Evolutionary conservation across 495 filamentous ascomycete species (phyloP), one percentile per base, ranked within the genome.

Genomic region (Annulohypoxylon maeteangense): DNA sequence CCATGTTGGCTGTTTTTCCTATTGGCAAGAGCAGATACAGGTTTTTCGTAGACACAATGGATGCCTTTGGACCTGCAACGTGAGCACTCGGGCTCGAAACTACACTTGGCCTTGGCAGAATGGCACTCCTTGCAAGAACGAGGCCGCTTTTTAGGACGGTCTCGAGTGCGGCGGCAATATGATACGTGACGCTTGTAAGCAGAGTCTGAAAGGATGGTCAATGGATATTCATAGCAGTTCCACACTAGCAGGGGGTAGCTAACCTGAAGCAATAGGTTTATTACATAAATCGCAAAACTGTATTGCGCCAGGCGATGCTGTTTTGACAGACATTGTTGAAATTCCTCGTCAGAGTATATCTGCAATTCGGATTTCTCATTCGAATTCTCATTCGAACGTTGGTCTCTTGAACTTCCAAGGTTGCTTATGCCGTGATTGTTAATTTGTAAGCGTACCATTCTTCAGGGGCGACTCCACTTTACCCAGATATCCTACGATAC

Each of bases 61-160:
- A 74, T 44, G 16, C 68, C 68, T 34, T 65, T 74, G 2, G 31
- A 40, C 36, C 10, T 67, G 27, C 74, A 76, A 29, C 71, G 74
- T 20, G 53, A 66, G 22, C 67, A 76, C 44, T 69, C 61, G 6
- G 48, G 22, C 23, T 76, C 71, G 25, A 76, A 76, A 63, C 71
- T 76, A 48, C 74, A 76, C 27, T 76, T 76, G 3, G 64, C 68
- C 53, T 76, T 76, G 31, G 74, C 74, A 29, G 64, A 66, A 29
- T 76, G 68, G n/a, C 74, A 76, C 34, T 71, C 61, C 56, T 51
- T 76, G 63, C 74, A 76, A 62, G 74, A 76, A 7, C 65, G 67
- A 31, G 61, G 66, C n/a, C 74, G 68, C 36, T 71, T 74, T 44
- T 56, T 72, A 55, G 68, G 68, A 14, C 70, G 66, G 22, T 50